phyloP scores from a whole-genome alignment of 2,329 filamentous ascomycete species.

The Aphanoascus verrucosus region DNA sequence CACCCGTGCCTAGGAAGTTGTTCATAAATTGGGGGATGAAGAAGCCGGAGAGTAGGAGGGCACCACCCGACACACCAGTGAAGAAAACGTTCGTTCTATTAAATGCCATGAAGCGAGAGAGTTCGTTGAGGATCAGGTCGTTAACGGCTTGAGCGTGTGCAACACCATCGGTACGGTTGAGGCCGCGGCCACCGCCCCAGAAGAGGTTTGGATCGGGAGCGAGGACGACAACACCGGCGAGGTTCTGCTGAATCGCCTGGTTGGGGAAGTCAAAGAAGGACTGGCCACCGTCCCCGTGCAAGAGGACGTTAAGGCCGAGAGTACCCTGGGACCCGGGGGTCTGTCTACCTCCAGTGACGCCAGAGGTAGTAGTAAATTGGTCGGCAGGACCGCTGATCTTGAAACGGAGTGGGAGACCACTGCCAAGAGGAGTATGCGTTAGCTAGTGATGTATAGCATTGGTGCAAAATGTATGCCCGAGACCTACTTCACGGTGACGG shows the following conservation, averaged over 20 bases:
- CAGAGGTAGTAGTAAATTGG: slow-evolving; percentile 5
- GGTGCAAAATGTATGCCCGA: background rate
- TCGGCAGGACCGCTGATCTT: slow-evolving; percentile 2
- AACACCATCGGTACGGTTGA: background rate
- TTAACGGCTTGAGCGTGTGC: slow-evolving; percentile 5
- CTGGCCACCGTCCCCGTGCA: slow-evolving; percentile 3
- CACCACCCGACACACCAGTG: slow-evolving; percentile 2
- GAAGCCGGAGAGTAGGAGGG: background rate
- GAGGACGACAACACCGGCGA: slow-evolving; percentile 3
- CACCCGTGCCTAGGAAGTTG: background rate
- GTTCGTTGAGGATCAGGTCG: background rate
- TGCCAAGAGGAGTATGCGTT: background rate
- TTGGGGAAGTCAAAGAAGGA: slow-evolving; percentile 6
- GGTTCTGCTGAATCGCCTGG: background rate
- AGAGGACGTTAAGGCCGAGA: slow-evolving; percentile 3
- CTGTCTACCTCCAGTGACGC: background rate
- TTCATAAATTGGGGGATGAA: slow-evolving; percentile 1
- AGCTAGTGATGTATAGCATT: background rate
- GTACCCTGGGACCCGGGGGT: background rate
- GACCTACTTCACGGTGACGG: slow-evolving; percentile 4
- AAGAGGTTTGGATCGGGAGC: slow-evolving; percentile 4
- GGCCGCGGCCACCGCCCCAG: slow-evolving; percentile 1
- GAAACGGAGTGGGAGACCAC: slow-evolving; percentile 4
- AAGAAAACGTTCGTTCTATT: slow-evolving; percentile 3
- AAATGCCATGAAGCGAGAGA: background rate